phyloP scores from a whole-genome alignment of 2,329 filamentous ascomycete genomes.

The Ceratocystis alfenasii region DNA sequence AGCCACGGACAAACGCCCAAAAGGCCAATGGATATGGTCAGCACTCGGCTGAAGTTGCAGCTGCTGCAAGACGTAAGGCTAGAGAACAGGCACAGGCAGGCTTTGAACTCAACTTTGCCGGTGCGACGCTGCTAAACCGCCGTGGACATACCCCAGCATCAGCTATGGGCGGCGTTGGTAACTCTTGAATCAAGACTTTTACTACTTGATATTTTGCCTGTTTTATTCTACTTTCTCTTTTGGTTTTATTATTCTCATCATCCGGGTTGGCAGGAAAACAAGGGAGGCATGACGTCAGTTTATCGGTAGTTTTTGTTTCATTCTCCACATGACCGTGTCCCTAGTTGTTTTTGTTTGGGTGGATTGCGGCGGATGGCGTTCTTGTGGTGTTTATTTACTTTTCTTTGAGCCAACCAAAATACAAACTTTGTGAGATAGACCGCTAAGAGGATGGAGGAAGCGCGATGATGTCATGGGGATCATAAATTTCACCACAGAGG shows the following conservation, averaged over 20 bases:
- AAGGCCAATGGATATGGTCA: constrained; percentile 63
- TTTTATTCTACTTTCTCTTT: constrained; percentile 12
- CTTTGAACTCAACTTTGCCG: constrained; percentile 86
- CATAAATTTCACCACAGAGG: neutral
- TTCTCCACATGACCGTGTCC: constrained; percentile 1
- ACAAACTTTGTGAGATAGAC: neutral
- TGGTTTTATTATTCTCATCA: neutral
- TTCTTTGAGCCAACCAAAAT: constrained; percentile 2
- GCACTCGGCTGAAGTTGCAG: constrained; percentile 72
- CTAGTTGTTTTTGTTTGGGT: constrained; percentile 2
- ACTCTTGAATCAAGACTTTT: neutral
- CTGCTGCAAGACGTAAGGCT: constrained; percentile 72
- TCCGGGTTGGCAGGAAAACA: constrained; percentile 1
- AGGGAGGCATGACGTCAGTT: constrained; percentile 3
- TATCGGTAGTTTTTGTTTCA: neutral
- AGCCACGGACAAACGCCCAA: constrained; percentile 36
- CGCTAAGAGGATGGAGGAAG: neutral
- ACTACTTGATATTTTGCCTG: neutral
- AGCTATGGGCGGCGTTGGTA: constrained; percentile 27
- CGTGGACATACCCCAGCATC: constrained; percentile 42
- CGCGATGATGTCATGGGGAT: constrained; percentile 8
- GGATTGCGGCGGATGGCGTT: constrained; percentile 16
- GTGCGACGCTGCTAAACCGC: constrained; percentile 76
- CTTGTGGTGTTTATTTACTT: neutral
- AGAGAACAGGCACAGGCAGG: constrained; percentile 58